phyloP scores from a whole-genome alignment of 2,329 filamentous ascomycete genomes.

The Monosporascus sp. region DNA sequence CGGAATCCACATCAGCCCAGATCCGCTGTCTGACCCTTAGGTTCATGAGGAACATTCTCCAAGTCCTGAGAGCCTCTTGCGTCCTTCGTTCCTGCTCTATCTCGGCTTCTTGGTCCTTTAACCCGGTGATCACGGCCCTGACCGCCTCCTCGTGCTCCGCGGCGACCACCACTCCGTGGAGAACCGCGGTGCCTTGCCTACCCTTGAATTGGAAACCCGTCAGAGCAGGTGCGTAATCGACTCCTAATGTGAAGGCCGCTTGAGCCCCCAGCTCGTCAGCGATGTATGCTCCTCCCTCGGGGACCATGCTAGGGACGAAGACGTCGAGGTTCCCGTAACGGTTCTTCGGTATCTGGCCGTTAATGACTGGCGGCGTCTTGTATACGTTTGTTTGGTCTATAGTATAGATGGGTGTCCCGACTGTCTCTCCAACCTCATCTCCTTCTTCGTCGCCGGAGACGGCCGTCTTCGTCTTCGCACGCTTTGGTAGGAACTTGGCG shows the following conservation, averaged over 20 bases:
- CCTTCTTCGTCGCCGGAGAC: conserved; percentile 37
- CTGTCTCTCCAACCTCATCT: conserved; percentile 33
- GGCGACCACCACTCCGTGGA: conserved; percentile 74
- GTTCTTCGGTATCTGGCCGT: conserved; percentile 80
- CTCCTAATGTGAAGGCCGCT: conserved; percentile 69
- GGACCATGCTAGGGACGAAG: conserved; percentile 89
- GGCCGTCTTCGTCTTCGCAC: conserved; percentile 28
- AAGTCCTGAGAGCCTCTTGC: conserved; percentile 58
- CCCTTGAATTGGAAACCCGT: conserved; percentile 88
- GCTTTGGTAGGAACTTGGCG: conserved; percentile 64
- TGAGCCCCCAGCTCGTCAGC: conserved; percentile 53
- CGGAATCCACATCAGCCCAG: conserved; percentile 51
- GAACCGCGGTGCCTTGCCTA: conserved; percentile 76
- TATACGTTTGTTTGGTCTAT: conserved; percentile 68
- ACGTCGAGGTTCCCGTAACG: conserved; percentile 91
- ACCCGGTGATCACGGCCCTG: conserved; percentile 59
- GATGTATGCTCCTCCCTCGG: conserved; percentile 73
- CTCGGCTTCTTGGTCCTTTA: conserved; percentile 62
- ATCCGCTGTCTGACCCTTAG: conserved; percentile 73
- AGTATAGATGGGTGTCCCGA: conserved; percentile 54
- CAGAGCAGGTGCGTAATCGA: conserved; percentile 87
- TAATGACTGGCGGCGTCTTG: conserved; percentile 67
- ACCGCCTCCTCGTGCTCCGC: conserved; percentile 68
- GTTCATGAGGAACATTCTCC: conserved; percentile 73
- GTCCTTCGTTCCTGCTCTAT: conserved; percentile 60